Percentiles rank a stretch among this genome's conserved stretches.
Conservation (phyloP, 2,329 filamentous ascomycete species). For the Aspergillus glaucus region DNA sequence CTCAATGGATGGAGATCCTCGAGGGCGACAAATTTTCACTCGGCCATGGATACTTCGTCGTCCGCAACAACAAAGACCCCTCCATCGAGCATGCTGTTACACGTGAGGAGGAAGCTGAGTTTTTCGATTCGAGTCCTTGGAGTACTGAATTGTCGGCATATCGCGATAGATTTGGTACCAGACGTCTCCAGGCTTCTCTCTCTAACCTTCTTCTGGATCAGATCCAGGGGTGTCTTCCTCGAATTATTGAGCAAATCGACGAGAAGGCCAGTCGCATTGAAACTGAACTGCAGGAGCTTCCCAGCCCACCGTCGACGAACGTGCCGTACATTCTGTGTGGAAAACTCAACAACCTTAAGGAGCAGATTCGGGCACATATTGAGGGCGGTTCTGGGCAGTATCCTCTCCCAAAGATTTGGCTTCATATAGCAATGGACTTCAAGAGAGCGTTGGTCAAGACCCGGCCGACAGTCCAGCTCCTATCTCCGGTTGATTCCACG, state of each 20-base stretch:
- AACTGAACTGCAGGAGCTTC: slow-evolving; percentile 51
- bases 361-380: slow-evolving; percentile 49
- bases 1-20: slow-evolving; percentile 61
- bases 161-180: slow-evolving; percentile 46
- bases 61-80: slow-evolving; percentile 51
- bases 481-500: slow-evolving; percentile 23
- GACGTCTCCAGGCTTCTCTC: slow-evolving; percentile 43
- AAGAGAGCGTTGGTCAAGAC: slow-evolving; percentile 42
- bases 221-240: slow-evolving; percentile 35
- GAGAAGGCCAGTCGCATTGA: slow-evolving; percentile 48
- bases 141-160: slow-evolving; percentile 32
- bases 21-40: slow-evolving; percentile 55
- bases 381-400: slow-evolving; percentile 41
- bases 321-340: slow-evolving; percentile 60
- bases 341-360: slow-evolving; percentile 54
- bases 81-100: slow-evolving; percentile 43
- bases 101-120: slow-evolving; percentile 43
- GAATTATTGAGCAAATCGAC: slow-evolving; percentile 37
- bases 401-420: slow-evolving; percentile 40
- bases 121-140: slow-evolving; percentile 49
- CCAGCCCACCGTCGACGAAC: slow-evolving; percentile 59
- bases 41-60: slow-evolving; percentile 72
- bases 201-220: slow-evolving; percentile 45
- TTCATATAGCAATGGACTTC: slow-evolving; percentile 47
- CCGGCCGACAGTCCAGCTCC: slow-evolving; percentile 30